Conservation (phyloP, 441 rosid species). For the Metrosideros polymorpha region DNA sequence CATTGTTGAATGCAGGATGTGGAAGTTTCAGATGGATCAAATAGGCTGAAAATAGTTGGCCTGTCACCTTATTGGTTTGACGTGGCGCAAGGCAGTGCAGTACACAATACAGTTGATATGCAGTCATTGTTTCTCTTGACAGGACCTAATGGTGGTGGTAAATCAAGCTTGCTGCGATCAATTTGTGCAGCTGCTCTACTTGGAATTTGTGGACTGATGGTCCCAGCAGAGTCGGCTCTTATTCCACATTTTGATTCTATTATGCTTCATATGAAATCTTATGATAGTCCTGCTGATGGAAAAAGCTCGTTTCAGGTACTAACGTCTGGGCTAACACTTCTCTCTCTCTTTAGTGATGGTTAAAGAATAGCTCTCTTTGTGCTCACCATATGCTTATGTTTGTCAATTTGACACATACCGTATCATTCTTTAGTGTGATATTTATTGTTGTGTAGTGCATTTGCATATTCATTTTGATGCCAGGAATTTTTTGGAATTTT, state of each 20-base stretch:
- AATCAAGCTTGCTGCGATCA: slow-evolving; percentile 96
- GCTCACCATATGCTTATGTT: not conserved
- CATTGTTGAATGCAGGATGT: slow-evolving; percentile 26
- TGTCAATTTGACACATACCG: not conserved
- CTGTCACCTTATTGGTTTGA: slow-evolving; percentile 96
- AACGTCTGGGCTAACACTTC: not conserved
- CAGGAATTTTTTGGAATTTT: not conserved
- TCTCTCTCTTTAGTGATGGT: not conserved
- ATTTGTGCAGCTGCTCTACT: slow-evolving; percentile 90
- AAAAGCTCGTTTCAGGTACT: slow-evolving; percentile 97
- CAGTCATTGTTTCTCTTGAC: slow-evolving; percentile 77
- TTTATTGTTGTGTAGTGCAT: not conserved
- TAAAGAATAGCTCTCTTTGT: not conserved
- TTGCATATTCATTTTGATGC: not conserved
- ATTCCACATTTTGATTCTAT: slow-evolving; percentile 88
- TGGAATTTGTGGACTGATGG: slow-evolving; percentile 93
- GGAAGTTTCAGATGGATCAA: slow-evolving; percentile 15
- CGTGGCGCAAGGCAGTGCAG: slow-evolving; percentile 78
- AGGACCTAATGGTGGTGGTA: slow-evolving; percentile 99
- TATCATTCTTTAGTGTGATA: not conserved
- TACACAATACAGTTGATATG: slow-evolving; percentile 78
- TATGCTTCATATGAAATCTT: slow-evolving; percentile 99
- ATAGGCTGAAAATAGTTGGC: slow-evolving; percentile 60
- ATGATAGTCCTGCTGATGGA: slow-evolving; percentile 95
- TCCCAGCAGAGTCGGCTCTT: slow-evolving; percentile 84